Evolutionary conservation across 2,329 filamentous ascomycete genomes (phyloP), one percentile per base, ranked within the genome.

Genomic region (Trichoderma afroharzianum): DNA sequence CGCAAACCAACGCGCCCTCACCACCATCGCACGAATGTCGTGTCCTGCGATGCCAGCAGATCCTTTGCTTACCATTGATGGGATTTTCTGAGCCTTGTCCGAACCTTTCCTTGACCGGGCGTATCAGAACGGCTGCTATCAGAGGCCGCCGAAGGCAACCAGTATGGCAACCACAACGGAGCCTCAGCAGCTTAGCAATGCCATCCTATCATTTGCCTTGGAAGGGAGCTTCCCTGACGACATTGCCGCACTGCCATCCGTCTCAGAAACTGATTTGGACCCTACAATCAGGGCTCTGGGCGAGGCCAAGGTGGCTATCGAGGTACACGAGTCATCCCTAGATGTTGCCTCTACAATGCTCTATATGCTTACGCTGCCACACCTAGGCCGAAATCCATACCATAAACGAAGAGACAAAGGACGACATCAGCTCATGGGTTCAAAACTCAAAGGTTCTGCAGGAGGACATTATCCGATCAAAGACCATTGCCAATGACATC

Each of bases 371-470:
- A 63, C 70, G 50, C 57, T 70, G 33, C 39, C 14, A 18, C 6
- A 28, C 58, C 33, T 71, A 83, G 81, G 70, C 87, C 72, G 91
- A 97, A 76, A 92, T 98, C 72, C 91, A 91, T 74, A 81, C 84
- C 26, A 88, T 96, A 73, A 97, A 95, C 81, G 88, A 90, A 78
- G 90, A 94, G 75, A 92, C 90, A 21, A 92, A 91, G 71, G 88
- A 91, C 50, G 92, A 97, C 77, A 92, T 97, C 64, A 92, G 94
- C 78, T 88, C 91, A 66, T 98, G 95, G 95, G 93, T 97, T 71
- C 83, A 86, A 66, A 93, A 96, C 80, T 94, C 95, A 62, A 93
- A 93, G 81, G 89, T 91, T 67, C 88, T 98, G 8, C 93, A 97
- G 80, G 88, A 91, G 73, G 95, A 98, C 78, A 95, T 98, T 74